Base-by-base conservation (phyloP, 257 asterid genomes). In the Cinchona pubescens region DNA sequence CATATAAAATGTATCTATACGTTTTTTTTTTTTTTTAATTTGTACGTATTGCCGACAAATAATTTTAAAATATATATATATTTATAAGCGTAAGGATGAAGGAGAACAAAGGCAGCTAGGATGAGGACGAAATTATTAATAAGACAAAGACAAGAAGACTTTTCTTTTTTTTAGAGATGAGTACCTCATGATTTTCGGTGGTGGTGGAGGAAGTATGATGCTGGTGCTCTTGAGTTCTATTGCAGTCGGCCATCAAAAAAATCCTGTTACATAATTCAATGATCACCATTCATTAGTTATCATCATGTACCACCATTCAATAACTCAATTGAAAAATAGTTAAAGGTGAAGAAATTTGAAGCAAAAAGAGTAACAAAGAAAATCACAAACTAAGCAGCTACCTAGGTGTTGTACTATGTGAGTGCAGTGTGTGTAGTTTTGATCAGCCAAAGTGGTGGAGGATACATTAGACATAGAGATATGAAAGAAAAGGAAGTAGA, bases 131-230 rank as follows among this genome's bases (percentile, higher is more conserved):
- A 21, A 13, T 8, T 13, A n/a, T n/a, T 19, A 2, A 27, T 16
- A 5, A 25, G 13, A n/a, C 56, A 43, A 25, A 34, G 27, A 60
- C 37, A 69, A 69, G 60, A 69, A 16, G 25, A 53, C 29, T 46
- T 40, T n/a, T n/a, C n/a, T n/a, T n/a, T n/a, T n/a, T n/a, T 12
- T 37, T 45, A 35, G 58, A 64, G 32, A 69, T 32, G 14, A 49
- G 40, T 75, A 83, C 86, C 87, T 83, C 79, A 48, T 58, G 78
- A 71, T 75, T 35, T 62, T 75, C 78, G 30, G 80, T 55, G 69
- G 80, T 55, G 69, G 78, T 2, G 34, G 68, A 59, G 67, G 77
- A 75, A 65, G 37, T 23, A 34, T 25, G 29, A 4, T 64, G 74
- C 7, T 48, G 66, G 9, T 64, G 74, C 11, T 68, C 84, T 80